These are phyloP conservation scores for Actinomortierella wolfii DNA, from an alignment of 371 early-diverging fungal genomes.

Conservation along the genomic window DNA sequence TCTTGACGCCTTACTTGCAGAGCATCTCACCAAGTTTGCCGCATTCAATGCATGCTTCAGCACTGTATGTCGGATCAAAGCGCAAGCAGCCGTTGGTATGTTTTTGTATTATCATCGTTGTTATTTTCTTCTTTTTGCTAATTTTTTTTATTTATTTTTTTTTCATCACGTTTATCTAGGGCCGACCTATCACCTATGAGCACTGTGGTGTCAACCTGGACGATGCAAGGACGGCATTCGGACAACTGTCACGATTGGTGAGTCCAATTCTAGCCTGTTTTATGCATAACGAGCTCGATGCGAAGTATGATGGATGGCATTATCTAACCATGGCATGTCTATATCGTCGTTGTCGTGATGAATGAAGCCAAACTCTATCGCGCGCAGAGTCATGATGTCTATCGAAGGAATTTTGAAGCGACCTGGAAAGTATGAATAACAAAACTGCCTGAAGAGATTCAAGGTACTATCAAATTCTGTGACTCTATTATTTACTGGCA, in stretches of 20 bases:
- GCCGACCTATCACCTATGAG: constrained; percentile 54
- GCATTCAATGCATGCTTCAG: constrained; percentile 77
- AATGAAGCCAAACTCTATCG: constrained; percentile 44
- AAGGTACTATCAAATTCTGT: too few species aligned
- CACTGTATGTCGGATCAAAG: constrained; percentile 55
- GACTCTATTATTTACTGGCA: background rate
- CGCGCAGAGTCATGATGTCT: constrained; percentile 77
- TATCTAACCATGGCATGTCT: too few species aligned
- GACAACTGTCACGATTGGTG: constrained; percentile 28
- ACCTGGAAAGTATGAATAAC: constrained; percentile 66
- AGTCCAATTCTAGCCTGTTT: too few species aligned
- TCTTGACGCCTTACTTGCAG: constrained; percentile 56
- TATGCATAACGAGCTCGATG: too few species aligned
- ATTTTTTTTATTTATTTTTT: background rate
- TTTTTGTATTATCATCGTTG: constrained; percentile 4
- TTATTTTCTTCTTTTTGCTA: background rate
- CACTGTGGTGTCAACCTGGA: constrained; percentile 72
- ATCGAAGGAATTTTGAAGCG: constrained; percentile 77
- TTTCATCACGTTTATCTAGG: constrained; percentile 42
- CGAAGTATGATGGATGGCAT: too few species aligned
- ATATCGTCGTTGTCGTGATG: too few species aligned
- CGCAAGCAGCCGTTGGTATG: too few species aligned
- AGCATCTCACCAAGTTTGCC: constrained; percentile 66
- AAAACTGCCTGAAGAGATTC: too few species aligned
- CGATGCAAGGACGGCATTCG: constrained; percentile 73